These are phyloP conservation scores for Pichia thaimueangensis DNA, from an alignment of 805 yeast genomes.

Conservation along the genomic window DNA sequence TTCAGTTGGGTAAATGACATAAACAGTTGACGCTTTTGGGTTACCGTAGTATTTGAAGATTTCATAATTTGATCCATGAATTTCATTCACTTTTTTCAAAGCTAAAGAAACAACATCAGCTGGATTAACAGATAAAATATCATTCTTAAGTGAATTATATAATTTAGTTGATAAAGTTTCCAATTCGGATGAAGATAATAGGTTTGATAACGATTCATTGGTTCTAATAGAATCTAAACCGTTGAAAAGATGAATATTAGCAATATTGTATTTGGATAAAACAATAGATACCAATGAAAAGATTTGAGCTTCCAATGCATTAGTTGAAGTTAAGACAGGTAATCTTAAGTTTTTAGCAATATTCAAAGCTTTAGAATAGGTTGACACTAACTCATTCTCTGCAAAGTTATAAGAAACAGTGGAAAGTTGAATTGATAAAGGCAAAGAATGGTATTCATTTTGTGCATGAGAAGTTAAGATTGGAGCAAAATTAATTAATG, in stretches of 20 bases:
- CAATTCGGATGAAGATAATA: conserved; percentile 38
- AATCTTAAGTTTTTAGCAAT: conserved; percentile 58
- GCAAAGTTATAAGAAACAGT: conserved; percentile 64
- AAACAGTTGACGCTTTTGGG: conserved; percentile 58
- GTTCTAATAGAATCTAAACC: conserved; percentile 61
- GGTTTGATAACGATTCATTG: conserved; percentile 39
- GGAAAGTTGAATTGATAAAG: conserved; percentile 67
- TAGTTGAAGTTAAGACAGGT: conserved; percentile 65
- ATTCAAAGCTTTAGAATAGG: conserved; percentile 54
- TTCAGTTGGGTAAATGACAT: conserved; percentile 72
- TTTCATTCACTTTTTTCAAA: conserved; percentile 40
- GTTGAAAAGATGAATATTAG: conserved; percentile 72
- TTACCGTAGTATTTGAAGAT: conserved; percentile 71
- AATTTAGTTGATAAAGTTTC: conserved; percentile 35
- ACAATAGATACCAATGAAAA: conserved; percentile 58
- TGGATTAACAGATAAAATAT: conserved; percentile 21
- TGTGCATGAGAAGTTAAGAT: conserved; percentile 36
- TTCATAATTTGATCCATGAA: conserved; percentile 43
- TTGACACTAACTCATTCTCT: conserved; percentile 49
- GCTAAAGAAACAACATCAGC: conserved; percentile 37
- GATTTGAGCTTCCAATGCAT: conserved; percentile 58
- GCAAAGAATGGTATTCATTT: conserved; percentile 33
- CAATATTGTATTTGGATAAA: conserved; percentile 54
- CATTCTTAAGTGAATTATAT: conserved; percentile 23
- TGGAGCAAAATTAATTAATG: conserved; percentile 64